A percentile compares a stretch with the other conserved stretches of the same genome.
These are phyloP conservation scores for Carex littledalei DNA, from an alignment of 176 grass and related monocot genomes.

Conservation along the genomic window DNA sequence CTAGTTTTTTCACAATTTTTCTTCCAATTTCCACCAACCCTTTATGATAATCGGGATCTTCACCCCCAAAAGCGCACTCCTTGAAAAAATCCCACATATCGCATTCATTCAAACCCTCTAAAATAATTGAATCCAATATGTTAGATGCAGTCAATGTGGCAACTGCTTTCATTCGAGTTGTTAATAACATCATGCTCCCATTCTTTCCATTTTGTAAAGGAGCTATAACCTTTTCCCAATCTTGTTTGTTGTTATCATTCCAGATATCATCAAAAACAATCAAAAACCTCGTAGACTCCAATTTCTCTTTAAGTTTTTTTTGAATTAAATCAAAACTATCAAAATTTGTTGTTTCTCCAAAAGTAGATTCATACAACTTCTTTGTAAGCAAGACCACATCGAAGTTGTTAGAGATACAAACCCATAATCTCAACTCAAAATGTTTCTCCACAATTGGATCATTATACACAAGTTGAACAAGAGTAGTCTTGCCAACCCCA, in stretches of 20 bases:
- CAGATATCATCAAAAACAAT: conserved; percentile 42
- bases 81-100: conserved; percentile 16
- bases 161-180: conserved; percentile 25
- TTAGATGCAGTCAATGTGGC: not conserved
- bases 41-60: not conserved
- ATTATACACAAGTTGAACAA: conserved; percentile 29
- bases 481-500: conserved; percentile 34
- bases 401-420: conserved; percentile 22
- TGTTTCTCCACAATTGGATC: conserved; percentile 13
- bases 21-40: conserved; percentile 10
- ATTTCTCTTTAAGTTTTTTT: not conserved
- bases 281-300: conserved; percentile 14
- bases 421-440: conserved; percentile 33
- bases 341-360: not conserved
- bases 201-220: not conserved
- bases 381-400: conserved; percentile 9
- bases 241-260: conserved; percentile 16
- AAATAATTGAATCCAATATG: not conserved
- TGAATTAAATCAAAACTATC: conserved; percentile 4
- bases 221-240: conserved; percentile 24
- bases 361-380: conserved; percentile 23
- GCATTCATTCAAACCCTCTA: not conserved
- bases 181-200: conserved; percentile 41
- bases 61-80: not conserved
- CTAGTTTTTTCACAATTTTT: conserved; percentile 17